Percentiles rank a stretch among this genome's conserved stretches.
phyloP scores from a whole-genome alignment of 2,329 filamentous ascomycete species.

The Trichoderma semiorbis region DNA sequence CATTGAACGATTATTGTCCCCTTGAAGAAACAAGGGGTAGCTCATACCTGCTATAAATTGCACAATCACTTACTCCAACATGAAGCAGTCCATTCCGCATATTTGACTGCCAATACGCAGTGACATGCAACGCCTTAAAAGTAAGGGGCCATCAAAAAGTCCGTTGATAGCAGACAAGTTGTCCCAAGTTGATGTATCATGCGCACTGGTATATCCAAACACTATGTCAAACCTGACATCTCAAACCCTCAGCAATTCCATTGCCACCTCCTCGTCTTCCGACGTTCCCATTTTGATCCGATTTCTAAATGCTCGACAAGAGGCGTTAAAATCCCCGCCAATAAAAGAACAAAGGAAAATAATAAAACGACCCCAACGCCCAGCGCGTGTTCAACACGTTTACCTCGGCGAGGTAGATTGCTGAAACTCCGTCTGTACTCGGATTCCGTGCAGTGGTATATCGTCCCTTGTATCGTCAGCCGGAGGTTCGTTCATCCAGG shows the following conservation, averaged over 20 bases:
- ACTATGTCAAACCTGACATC: neutral
- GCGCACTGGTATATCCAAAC: neutral
- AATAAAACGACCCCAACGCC: neutral
- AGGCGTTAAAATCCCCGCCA: neutral
- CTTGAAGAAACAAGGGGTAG: neutral
- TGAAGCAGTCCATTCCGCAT: too few species aligned
- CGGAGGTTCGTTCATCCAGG: slow-evolving; percentile 26
- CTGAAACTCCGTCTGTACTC: slow-evolving; percentile 37
- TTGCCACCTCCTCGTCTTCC: neutral
- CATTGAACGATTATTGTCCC: neutral
- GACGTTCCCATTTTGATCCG: neutral
- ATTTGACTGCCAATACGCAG: too few species aligned
- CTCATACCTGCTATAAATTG: neutral
- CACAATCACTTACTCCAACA: too few species aligned
- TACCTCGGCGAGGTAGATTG: slow-evolving; percentile 22
- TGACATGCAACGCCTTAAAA: neutral
- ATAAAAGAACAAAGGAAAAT: neutral
- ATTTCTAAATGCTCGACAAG: neutral
- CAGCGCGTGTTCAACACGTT: neutral
- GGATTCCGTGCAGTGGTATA: slow-evolving; percentile 38
- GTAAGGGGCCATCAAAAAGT: neutral
- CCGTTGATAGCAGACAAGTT: neutral
- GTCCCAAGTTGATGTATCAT: neutral
- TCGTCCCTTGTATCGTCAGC: slow-evolving; percentile 34
- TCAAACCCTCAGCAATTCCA: neutral